Conservation (phyloP, 192 early-diverging fungal genomes). For the Piromyces sp. region DNA sequence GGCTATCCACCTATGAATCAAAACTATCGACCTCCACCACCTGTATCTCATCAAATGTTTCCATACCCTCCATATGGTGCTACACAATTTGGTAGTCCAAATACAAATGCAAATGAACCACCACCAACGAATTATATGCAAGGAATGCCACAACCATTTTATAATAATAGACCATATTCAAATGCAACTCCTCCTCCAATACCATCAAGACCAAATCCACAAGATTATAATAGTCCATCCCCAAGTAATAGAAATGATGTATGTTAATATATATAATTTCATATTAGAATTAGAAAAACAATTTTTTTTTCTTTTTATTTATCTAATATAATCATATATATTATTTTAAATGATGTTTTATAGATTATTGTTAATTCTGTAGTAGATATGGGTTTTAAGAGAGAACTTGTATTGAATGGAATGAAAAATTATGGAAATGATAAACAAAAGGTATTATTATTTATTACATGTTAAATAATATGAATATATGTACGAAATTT, state of each 20-base stretch:
- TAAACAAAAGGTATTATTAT: neutral
- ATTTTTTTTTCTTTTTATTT: too few species aligned
- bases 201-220: neutral
- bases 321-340: too few species aligned
- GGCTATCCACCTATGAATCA: neutral
- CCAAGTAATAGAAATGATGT: neutral
- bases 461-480: too few species aligned
- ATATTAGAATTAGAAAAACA: too few species aligned
- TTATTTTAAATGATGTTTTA: too few species aligned
- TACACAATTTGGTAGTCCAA: too few species aligned
- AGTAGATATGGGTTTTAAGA: neutral
- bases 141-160: neutral
- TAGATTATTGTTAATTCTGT: neutral
- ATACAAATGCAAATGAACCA: neutral
- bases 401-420: neutral
- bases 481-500: too few species aligned
- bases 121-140: neutral
- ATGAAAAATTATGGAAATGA: neutral
- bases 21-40: neutral
- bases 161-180: neutral
- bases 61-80: neutral
- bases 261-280: neutral
- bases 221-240: neutral
- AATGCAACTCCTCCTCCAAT: neutral
- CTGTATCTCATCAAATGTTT: neutral